A percentile compares a stretch with the other conserved stretches of the same genome.
Conservation (phyloP, 768 basidiomycete species). For the Russula griseocarnosa region DNA sequence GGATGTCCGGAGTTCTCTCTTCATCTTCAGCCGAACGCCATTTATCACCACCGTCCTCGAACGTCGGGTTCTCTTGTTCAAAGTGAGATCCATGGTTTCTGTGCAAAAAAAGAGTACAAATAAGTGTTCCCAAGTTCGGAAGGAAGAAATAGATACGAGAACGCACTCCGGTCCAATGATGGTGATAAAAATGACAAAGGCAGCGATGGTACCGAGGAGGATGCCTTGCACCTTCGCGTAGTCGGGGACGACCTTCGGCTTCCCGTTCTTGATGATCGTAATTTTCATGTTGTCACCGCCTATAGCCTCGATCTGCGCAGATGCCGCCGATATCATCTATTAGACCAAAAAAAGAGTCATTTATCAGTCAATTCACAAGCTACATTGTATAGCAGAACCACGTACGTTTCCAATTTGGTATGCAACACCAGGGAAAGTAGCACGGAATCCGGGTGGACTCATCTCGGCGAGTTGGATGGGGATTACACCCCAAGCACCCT, state of each 20-base stretch:
- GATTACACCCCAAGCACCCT: conserved; percentile 37
- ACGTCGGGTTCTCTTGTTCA: conserved; percentile 75
- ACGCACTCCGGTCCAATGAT: conserved; percentile 76
- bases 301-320: conserved; percentile 48
- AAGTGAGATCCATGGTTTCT: conserved; percentile 54
- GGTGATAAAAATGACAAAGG: conserved; percentile 70
- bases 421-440: conserved; percentile 43
- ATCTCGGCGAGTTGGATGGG: conserved; percentile 48
- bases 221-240: conserved; percentile 74
- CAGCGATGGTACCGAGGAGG: conserved; percentile 76
- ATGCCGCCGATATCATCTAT: conserved; percentile 45
- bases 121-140: conserved; percentile 2
- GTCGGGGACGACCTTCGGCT: conserved; percentile 38
- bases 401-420: conserved; percentile 43
- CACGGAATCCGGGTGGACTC: conserved; percentile 48
- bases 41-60: conserved; percentile 64
- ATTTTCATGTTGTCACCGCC: conserved; percentile 43
- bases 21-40: conserved; percentile 28
- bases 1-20: background rate
- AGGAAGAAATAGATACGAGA: background rate
- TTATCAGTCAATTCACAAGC: background rate
- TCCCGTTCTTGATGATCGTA: conserved; percentile 32
- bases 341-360: background rate
- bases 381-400: background rate
- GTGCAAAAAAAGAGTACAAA: background rate